Base-by-base conservation (phyloP, 768 basidiomycete species). In the Pleurotus citrinopileatus region DNA sequence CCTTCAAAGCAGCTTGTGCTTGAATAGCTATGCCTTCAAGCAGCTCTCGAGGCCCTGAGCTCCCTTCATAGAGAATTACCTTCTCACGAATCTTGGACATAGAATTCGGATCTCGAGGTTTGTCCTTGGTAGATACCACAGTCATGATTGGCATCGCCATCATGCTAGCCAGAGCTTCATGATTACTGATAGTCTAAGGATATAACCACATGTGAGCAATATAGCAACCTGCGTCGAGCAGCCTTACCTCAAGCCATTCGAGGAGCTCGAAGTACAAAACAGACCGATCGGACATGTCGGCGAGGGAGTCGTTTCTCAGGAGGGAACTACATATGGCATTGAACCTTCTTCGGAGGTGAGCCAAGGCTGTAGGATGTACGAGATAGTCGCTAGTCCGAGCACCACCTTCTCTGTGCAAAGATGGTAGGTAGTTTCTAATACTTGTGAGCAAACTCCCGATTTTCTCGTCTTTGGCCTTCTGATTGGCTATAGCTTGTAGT, bases 111-210 rank as follows among this genome's bases (percentile, higher is more conserved):
- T 72, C 63, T 5, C 70, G 64, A 60, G 76, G 81, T 73, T 81
- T 85, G n/a, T 81, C 72, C 64, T 87, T 88, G 48, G 84, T 78
- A 17, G 87, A 87, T 3, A 79, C 75, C 17, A 84, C 81, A n/a
- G 85, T 84, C 93, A 94, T 94, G 64, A 91, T 92, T 4, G 94
- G 93, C 92, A 95, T 96, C 1, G 91, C 93, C 84, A 96, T 91
- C 89, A 95, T 94, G 57, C 89, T 91, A 13, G 92, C 92, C 36
- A 97, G 71, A 4, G 92, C 89, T 74, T 96, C 95, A 58, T 97
- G 94, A 60, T 86, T 87, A 4, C 94, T 95, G 42, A 98, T 89
- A 0, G 91, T 93, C 94, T 97, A 56, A 44, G 34, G 52, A 43
- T 13, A 52, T 56, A 54, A 60, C 50, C 43, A 55, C 52, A 12